A percentile compares a stretch with the other conserved stretches of the same genome.
Conservation (phyloP, 2,329 filamentous ascomycete species). For the Alternaria incomplexa region DNA sequence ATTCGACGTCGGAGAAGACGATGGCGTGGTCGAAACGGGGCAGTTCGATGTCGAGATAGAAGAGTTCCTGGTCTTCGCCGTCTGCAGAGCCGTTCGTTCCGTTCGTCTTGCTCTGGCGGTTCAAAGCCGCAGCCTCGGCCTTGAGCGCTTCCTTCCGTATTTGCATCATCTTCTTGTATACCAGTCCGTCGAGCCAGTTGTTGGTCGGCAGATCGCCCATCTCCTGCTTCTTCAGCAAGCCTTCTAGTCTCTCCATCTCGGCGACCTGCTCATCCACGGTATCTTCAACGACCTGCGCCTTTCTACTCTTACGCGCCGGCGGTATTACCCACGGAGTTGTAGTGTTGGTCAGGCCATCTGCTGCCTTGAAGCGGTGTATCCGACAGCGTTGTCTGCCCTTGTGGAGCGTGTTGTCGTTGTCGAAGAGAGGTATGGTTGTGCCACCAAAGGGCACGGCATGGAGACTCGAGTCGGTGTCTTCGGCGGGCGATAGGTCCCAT, state of each 20-base stretch:
- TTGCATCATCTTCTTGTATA: conserved; percentile 89
- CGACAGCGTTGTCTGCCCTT: conserved; percentile 93
- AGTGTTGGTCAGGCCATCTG: conserved; percentile 82
- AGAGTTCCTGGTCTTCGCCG: conserved; percentile 65
- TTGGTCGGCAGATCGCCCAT: conserved; percentile 94
- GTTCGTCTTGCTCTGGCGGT: conserved; percentile 26
- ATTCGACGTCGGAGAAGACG: conserved; percentile 93
- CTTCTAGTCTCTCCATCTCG: conserved; percentile 88
- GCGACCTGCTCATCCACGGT: conserved; percentile 71
- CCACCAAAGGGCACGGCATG: conserved; percentile 93
- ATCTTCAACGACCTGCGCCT: conserved; percentile 55
- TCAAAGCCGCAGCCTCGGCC: conserved; percentile 48
- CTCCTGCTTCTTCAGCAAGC: conserved; percentile 94
- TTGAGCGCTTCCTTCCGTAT: conserved; percentile 51
- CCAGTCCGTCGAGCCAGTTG: conserved; percentile 94
- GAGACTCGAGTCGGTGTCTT: conserved; percentile 70
- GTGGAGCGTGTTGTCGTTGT: conserved; percentile 86
- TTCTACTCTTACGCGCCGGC: conserved; percentile 59
- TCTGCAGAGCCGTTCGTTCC: conserved; percentile 32
- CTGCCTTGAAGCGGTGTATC: conserved; percentile 79
- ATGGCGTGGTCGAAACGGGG: conserved; percentile 95
- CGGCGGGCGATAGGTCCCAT: conserved; percentile 89
- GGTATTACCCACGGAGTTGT: conserved; percentile 74
- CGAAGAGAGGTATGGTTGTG: conserved; percentile 90
- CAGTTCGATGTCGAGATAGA: conserved; percentile 87